Conservation (phyloP, 345 rosid genomes). For the Leavenworthia alabamica region DNA sequence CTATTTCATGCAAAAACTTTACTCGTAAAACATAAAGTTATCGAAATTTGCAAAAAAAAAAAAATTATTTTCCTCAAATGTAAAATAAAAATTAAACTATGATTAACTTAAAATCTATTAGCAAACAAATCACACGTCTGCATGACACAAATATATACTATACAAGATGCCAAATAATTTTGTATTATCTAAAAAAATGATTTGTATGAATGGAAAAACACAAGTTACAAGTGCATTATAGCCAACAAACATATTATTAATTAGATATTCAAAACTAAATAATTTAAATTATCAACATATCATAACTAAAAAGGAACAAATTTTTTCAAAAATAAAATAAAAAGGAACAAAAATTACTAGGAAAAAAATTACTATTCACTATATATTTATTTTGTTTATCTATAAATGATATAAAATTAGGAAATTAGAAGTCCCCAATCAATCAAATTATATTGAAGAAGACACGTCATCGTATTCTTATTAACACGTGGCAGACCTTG, state of each 20-base stretch:
- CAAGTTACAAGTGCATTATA: neutral
- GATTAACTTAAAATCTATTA: neutral
- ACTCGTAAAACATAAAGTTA: neutral
- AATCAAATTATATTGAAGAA: neutral
- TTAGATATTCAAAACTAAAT: neutral
- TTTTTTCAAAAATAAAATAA: too few species aligned
- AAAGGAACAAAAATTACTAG: too few species aligned
- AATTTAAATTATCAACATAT: neutral
- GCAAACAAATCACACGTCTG: neutral
- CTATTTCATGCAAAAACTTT: neutral
- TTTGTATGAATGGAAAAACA: neutral
- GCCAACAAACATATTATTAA: neutral
- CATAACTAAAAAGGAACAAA: too few species aligned
- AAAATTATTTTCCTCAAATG: neutral
- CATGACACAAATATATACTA: conserved; percentile 1
- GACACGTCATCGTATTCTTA: neutral
- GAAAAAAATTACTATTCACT: neutral
- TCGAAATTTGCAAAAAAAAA: neutral
- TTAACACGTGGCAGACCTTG: neutral
- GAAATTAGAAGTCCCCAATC: neutral
- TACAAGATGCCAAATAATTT: neutral
- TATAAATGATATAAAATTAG: neutral
- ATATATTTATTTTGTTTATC: neutral
- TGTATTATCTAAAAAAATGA: neutral
- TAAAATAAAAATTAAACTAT: neutral